These are phyloP conservation scores for Wickerhamiella kurtzmanii DNA, from an alignment of 805 yeast species.

Conservation along the genomic window DNA sequence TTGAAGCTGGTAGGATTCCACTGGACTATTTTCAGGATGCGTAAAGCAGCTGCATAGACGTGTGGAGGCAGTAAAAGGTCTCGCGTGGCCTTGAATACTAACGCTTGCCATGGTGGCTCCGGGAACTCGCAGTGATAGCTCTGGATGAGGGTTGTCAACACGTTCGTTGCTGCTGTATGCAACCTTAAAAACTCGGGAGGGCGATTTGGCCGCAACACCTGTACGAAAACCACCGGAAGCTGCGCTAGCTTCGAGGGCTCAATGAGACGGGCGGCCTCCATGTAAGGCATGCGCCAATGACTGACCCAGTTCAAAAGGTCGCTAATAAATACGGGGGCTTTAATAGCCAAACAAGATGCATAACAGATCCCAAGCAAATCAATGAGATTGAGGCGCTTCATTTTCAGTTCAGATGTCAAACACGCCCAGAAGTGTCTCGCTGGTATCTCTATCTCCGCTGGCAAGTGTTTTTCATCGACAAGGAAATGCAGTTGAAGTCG, in stretches of 20 bases:
- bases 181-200: not conserved
- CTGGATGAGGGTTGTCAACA: not conserved
- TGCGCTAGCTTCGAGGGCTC: conserved; percentile 4
- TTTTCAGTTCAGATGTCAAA: not conserved
- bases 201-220: not conserved
- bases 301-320: conserved; percentile 22
- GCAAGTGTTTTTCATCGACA: conserved; percentile 1
- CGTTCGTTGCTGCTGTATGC: not conserved
- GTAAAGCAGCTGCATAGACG: conserved; percentile 29
- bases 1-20: not conserved
- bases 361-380: conserved; percentile 21
- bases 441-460: not conserved
- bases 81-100: conserved; percentile 31
- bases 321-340: conserved; percentile 18
- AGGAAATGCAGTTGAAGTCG: conserved; percentile 9
- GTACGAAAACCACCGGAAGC: conserved; percentile 4
- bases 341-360: conserved; percentile 16
- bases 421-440: conserved; percentile 1
- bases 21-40: conserved; percentile 15
- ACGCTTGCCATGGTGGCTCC: conserved; percentile 26
- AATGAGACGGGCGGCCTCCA: conserved; percentile 9
- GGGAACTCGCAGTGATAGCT: conserved; percentile 5
- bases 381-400: not conserved
- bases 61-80: conserved; percentile 40
- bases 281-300: conserved; percentile 23